Evolutionary conservation across 2,329 filamentous ascomycete species (phyloP).

Genomic region (Raffaelea arxii): DNA sequence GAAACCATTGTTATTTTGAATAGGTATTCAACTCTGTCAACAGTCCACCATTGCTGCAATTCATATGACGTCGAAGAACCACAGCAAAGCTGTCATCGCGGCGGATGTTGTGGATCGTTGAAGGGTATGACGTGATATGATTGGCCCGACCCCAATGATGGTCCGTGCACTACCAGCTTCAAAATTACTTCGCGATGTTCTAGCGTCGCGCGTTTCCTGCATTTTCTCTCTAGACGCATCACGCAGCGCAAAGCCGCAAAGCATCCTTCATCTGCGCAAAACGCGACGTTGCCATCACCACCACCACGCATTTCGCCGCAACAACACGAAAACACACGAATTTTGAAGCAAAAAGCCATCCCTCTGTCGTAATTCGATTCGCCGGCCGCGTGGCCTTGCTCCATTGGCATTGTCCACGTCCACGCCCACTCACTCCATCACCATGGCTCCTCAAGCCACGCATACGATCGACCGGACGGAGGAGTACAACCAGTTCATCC

Average conservation of each 20-base stretch:
- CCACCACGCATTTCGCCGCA: too few relatives aligned
- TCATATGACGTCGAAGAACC: too few relatives aligned
- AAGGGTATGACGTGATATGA: too few relatives aligned
- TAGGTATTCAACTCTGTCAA: too few relatives aligned
- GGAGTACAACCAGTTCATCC: slow-evolving; percentile 73
- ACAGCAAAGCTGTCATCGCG: too few relatives aligned
- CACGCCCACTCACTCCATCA: not conserved
- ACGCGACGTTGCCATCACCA: not conserved
- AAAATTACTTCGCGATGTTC: slow-evolving; percentile 8
- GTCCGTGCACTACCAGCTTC: not conserved
- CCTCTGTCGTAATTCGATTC: too few relatives aligned
- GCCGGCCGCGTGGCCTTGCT: too few relatives aligned
- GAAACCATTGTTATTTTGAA: too few relatives aligned
- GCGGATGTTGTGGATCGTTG: too few relatives aligned
- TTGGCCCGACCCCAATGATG: slow-evolving; percentile 2
- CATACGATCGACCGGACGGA: slow-evolving; percentile 47
- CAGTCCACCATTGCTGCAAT: too few relatives aligned
- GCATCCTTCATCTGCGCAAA: slow-evolving; percentile 4
- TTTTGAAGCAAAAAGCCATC: too few relatives aligned
- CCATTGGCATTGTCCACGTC: not conserved
- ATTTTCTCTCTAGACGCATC: slow-evolving; percentile 11
- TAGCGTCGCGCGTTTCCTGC: slow-evolving; percentile 11
- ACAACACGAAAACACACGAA: not conserved
- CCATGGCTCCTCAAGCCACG: slow-evolving; percentile 5
- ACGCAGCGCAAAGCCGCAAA: too few relatives aligned